Evolutionary conservation across 257 asterid species (phyloP), one percentile per base, ranked within the genome.

Genomic region (Solanum ossicruentum): DNA sequence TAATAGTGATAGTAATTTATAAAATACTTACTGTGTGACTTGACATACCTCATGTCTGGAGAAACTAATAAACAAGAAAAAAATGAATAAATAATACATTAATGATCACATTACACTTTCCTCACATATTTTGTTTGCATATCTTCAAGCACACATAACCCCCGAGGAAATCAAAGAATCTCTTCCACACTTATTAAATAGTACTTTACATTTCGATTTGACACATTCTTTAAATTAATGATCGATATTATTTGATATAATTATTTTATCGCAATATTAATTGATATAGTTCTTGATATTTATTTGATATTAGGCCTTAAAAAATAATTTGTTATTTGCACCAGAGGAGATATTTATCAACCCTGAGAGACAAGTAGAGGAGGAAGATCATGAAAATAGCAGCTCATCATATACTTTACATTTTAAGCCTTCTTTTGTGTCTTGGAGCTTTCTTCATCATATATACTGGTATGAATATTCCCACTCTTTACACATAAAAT

Each of bases 61-160:
- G 81, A 55, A 83, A 83, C 86, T 58, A 72, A 80, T 82, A 73
- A 23, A 36, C 65, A 63, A 57, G 47, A 45, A 78, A 88, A 88
- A 75, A 86, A 70, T 67, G 73, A 10, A 80, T 70, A 36, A 17
- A n/a, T 16, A 83, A 7, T 21, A 28, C 17, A 26, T 7, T 36
- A 10, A 10, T 9, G 54, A 70, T 39, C 65, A 8, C 65, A 51
- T 70, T 41, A 70, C 61, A 51, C 82, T 52, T 52, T 52, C 43
- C 41, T 52, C 21, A 52, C n/a, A 28, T 18, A 23, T 51, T 83
- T 47, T 86, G 84, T 88, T 87, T 81, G n/a, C 92, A 85, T 91
- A 91, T 90, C 96, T 92, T 92, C 91, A 61, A 45, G 54, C 23
- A 81, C 93, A 91, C 94, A 90, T 90, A 83, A 21, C 90, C 86